phyloP scores from a whole-genome alignment of 2,329 filamentous ascomycete genomes.

The Aspergillaceae sp. region DNA sequence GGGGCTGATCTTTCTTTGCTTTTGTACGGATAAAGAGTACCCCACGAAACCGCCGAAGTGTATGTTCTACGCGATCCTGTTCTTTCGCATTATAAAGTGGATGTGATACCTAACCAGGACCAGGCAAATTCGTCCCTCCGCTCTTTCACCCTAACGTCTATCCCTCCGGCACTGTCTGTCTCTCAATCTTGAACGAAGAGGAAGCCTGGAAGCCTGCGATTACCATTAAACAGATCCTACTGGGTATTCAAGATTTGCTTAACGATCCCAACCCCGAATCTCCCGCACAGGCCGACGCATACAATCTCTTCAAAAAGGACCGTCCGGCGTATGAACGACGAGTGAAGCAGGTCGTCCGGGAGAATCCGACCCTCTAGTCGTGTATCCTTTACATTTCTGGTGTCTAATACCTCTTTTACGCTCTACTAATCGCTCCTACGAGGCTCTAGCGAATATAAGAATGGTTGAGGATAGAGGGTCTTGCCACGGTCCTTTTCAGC shows the following conservation, averaged over 20 bases:
- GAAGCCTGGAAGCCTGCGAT: constrained; percentile 98
- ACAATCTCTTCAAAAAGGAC: constrained; percentile 94
- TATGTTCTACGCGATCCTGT: constrained; percentile 43
- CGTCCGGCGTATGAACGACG: constrained; percentile 77
- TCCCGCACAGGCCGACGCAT: constrained; percentile 92
- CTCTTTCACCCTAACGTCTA: constrained; percentile 99
- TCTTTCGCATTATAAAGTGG: no score
- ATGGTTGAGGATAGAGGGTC: background rate
- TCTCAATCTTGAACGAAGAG: constrained; percentile 96
- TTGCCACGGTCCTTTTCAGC: background rate
- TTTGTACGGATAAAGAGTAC: constrained; percentile 58
- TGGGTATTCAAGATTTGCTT: constrained; percentile 91
- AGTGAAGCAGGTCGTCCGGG: constrained; percentile 74
- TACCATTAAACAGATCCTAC: constrained; percentile 93
- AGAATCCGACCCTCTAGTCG: constrained; percentile 67
- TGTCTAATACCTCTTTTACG: background rate
- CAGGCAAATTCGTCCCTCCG: constrained; percentile 92
- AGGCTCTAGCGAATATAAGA: background rate
- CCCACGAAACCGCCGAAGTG: constrained; percentile 98
- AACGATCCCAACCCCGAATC: constrained; percentile 96
- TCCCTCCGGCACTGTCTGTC: constrained; percentile 91
- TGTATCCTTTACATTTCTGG: background rate
- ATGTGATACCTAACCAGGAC: background rate
- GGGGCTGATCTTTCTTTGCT: background rate
- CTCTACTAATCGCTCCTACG: background rate